A percentile compares a stretch with the other conserved stretches of the same genome.
These are phyloP conservation scores for Mortierella sp. DNA, from an alignment of 371 early-diverging fungal genomes.

Conservation along the genomic window DNA sequence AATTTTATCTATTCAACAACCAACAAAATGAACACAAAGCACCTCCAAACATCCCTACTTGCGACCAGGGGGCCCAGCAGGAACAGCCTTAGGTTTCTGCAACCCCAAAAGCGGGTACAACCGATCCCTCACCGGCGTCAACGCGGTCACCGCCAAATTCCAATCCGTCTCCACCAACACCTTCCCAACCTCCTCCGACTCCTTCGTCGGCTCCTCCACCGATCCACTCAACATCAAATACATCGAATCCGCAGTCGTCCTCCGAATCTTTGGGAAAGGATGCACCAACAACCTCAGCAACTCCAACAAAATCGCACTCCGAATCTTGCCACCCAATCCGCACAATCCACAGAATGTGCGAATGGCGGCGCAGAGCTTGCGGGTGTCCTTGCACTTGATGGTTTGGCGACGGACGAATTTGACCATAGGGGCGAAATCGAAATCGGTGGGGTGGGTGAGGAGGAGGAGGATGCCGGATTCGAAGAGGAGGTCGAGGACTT, in stretches of 20 bases:
- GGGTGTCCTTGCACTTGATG: conserved; percentile 43
- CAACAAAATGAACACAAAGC: not conserved
- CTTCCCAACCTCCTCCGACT: conserved; percentile 41
- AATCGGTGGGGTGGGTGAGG: conserved; percentile 53
- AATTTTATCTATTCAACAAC: not conserved
- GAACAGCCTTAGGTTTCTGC: conserved; percentile 38
- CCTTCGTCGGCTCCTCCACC: conserved; percentile 41
- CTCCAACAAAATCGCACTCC: conserved; percentile 45
- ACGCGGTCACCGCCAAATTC: conserved; percentile 32
- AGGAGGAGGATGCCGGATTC: conserved; percentile 66
- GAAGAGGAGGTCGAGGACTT: conserved; percentile 76
- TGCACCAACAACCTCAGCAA: conserved; percentile 45
- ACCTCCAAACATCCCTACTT: not conserved
- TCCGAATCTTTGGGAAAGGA: conserved; percentile 56
- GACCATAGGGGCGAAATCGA: conserved; percentile 54
- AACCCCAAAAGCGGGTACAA: conserved; percentile 46
- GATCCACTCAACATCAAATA: conserved; percentile 52
- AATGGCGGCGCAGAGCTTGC: conserved; percentile 43
- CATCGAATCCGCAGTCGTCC: conserved; percentile 54
- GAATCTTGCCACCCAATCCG: conserved; percentile 47
- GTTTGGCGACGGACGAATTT: conserved; percentile 51
- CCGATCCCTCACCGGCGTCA: conserved; percentile 41
- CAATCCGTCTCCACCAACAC: conserved; percentile 45
- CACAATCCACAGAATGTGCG: conserved; percentile 45
- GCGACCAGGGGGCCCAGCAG: not conserved